Conservation (phyloP, 2,329 filamentous ascomycete genomes). For the Stachybotrys echinatus region DNA sequence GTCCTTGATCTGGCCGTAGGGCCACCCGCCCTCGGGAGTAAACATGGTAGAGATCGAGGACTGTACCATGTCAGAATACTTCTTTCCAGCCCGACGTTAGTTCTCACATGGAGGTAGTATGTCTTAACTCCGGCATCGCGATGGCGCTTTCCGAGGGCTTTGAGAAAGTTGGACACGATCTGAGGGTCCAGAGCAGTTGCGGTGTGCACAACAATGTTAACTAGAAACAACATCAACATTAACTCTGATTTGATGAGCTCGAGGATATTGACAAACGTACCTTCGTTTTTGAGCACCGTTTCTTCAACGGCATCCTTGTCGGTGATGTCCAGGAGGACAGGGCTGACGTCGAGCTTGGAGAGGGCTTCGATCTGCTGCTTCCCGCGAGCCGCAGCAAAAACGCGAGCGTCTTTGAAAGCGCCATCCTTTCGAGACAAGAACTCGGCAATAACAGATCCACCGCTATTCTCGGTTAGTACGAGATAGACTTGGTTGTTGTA, state of each 20-base stretch:
- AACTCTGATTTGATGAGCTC: rapidly evolving
- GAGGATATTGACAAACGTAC: slow-evolving; percentile 8
- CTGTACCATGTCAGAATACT: slow-evolving; percentile 6
- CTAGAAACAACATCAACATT: slow-evolving; percentile 12
- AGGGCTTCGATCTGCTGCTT: slow-evolving; percentile 24
- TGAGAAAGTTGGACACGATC: slow-evolving; percentile 21
- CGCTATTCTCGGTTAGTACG: slow-evolving; percentile 13
- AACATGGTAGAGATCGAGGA: slow-evolving; percentile 20
- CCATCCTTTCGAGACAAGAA: slow-evolving; percentile 15
- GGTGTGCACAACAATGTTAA: slow-evolving; percentile 29
- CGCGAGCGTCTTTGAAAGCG: slow-evolving; percentile 13
- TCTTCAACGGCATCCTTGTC: slow-evolving; percentile 18
- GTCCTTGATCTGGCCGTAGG: slow-evolving; percentile 22
- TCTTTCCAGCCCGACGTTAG: rapidly evolving
- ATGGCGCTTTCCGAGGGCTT: slow-evolving; percentile 23
- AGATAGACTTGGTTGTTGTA: background rate
- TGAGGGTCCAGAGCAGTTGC: slow-evolving; percentile 22
- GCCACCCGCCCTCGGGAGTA: slow-evolving; percentile 22
- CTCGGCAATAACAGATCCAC: slow-evolving; percentile 29
- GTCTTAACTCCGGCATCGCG: slow-evolving; percentile 16
- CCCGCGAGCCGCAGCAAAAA: slow-evolving; percentile 26
- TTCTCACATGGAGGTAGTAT: slow-evolving; percentile 27
- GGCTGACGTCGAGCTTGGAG: slow-evolving; percentile 21
- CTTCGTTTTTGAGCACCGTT: slow-evolving; percentile 15
- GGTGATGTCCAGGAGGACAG: slow-evolving; percentile 23